phyloP scores from a whole-genome alignment of 306 rosid species.

The Castanopsis chinensis region DNA sequence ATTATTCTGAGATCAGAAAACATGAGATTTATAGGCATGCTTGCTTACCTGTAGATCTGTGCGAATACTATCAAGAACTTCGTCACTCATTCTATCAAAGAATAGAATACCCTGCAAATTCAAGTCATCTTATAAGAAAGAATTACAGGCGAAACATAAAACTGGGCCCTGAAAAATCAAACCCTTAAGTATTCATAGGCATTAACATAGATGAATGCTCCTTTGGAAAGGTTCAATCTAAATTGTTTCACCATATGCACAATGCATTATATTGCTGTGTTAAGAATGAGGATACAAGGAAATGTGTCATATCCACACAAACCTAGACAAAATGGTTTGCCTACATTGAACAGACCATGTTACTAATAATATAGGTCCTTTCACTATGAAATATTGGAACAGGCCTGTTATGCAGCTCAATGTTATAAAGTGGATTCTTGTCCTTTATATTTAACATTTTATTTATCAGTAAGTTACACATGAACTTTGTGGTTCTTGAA shows the following conservation, averaged over 20 bases:
- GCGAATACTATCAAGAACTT: conserved; percentile 56
- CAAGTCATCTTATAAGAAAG: conserved; percentile 12
- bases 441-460: background rate
- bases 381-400: background rate
- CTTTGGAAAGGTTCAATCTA: background rate
- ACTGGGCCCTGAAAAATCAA: background rate
- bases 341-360: background rate
- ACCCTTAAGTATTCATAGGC: background rate
- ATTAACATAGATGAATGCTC: background rate
- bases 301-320: background rate
- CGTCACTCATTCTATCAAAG: conserved; percentile 92
- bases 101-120: conserved; percentile 75
- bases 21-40: conserved; percentile 2
- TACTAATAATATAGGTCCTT: background rate
- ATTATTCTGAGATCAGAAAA: background rate
- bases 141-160: background rate
- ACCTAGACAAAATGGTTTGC: background rate
- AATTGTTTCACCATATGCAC: background rate
- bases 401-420: background rate
- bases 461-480: no score
- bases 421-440: background rate
- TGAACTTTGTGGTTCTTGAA: no score
- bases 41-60: conserved; percentile 62
- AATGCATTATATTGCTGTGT: background rate
- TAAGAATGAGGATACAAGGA: background rate